Base-by-base conservation (phyloP, 2,329 filamentous ascomycete genomes). In the Laburnicola sp. region DNA sequence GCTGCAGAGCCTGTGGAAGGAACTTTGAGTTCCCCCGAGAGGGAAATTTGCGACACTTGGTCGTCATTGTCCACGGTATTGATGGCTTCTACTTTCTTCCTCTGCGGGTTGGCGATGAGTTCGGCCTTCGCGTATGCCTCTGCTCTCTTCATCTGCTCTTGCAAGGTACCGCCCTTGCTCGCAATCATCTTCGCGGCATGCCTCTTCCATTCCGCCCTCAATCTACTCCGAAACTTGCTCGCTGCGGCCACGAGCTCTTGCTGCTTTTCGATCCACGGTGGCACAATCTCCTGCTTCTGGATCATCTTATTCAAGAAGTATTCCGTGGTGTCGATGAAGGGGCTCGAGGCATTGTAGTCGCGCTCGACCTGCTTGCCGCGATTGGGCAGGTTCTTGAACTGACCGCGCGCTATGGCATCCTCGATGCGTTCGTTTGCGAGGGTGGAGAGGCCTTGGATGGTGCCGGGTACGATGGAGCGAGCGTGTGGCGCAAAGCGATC, bases 221-320 rank as follows among this genome's bases (percentile, higher is more conserved):
- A 68, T n/a, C 90, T 78, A 2, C 78, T 75, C 2, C 94, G 82
- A 67, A 99, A 97, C 1, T 80, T 79, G 9, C 79, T 81, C 1
- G 86, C 82, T 0, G 88, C 82, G 53, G 83, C 85, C 8, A 85
- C 81, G 4, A 97, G 77, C 64, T 97, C 91, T 69, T 97, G 93
- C 71, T 99, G 94, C 75, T 97, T 97, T 74, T 99, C 94, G 53
- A 99, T 97, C 94, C 94, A 99, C 0, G 93, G 93, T 0, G 94
- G 94, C 0, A 96, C 90, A 53, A 97, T 89, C 21, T 96, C 92
- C 73, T 99, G 94, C 51, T 88, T 87, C 75, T 97, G 89, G 57
- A 99, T 97, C 78, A 97, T 97, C 75, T 95, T 94, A 75, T 99
- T 97, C 87, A 97, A 88, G 63, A 97, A 89, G 70, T 97, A 97